Evolutionary conservation across 1,284 basidiomycete species (phyloP).

Genomic region (Apiotrichum brassicae): DNA sequence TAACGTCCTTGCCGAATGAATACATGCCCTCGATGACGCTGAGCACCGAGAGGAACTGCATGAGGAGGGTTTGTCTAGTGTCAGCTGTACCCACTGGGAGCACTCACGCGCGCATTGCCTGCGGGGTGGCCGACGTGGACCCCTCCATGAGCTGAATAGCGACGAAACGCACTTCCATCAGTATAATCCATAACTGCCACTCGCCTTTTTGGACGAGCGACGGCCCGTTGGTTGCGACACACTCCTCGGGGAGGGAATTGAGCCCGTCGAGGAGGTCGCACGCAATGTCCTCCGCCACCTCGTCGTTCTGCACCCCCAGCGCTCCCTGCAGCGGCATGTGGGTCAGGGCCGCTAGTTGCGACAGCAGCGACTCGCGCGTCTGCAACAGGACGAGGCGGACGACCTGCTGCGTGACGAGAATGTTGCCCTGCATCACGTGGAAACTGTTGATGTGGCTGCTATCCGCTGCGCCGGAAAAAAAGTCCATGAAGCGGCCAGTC

Average conservation of each 20-base stretch:
- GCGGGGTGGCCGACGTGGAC: conserved; percentile 17
- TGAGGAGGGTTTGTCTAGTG: conserved; percentile 32
- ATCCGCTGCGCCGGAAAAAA: conserved; percentile 23
- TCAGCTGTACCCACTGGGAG: neutral
- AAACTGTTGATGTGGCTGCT: conserved; percentile 30
- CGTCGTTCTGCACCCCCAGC: conserved; percentile 21
- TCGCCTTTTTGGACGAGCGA: conserved; percentile 39
- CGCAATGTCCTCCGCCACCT: conserved; percentile 36
- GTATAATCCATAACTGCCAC: neutral
- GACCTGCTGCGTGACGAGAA: conserved; percentile 40
- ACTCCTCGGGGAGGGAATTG: conserved; percentile 36
- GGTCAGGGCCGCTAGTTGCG: conserved; percentile 28
- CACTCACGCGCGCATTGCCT: conserved; percentile 32
- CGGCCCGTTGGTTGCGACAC: conserved; percentile 40
- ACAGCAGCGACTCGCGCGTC: conserved; percentile 28
- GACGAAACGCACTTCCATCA: conserved; percentile 34
- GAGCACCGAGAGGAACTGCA: conserved; percentile 39
- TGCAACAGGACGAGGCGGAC: conserved; percentile 37
- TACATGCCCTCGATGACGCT: conserved; percentile 42
- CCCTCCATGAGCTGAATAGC: conserved; percentile 40
- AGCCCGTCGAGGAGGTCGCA: conserved; percentile 38
- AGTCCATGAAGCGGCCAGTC: conserved; percentile 29
- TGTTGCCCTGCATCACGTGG: conserved; percentile 41
- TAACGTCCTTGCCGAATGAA: conserved; percentile 28
- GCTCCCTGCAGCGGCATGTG: conserved; percentile 28